Evolutionary conservation across 2,329 filamentous ascomycete genomes (phyloP), one percentile per base, ranked within the genome.

Genomic region (Penicillium italicum): DNA sequence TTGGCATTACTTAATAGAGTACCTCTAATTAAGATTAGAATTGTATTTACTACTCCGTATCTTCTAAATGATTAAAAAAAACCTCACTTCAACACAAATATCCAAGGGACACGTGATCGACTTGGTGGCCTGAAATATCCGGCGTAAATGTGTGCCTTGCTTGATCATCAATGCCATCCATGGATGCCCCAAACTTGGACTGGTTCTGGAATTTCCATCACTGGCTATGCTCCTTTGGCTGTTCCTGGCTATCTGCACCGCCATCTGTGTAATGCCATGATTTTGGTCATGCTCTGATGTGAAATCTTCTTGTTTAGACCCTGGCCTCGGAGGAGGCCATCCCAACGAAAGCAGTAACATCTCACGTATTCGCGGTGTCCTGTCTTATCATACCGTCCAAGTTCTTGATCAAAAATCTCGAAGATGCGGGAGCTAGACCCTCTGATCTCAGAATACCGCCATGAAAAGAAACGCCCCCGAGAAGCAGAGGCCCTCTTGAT

Each of bases 401-500:
- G 1, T 12, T 12, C 18, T 48, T 42, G 4, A 31, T 42, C 12
- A 54, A 20, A 31, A 9, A 44, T 44, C n/a, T 26, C 46, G 61
- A 71, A 57, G 2, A 76, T 77, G 72, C 69, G 67, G 37, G 77
- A 80, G 64, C 58, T 76, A 40, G 79, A 83, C 53, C 69, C 80
- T 20, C 66, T 81, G 8, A 72, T 84, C 33, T 69, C 66, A 5
- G 75, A 78, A 63, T 84, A 81, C 61, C 77, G 81, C 42, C 80
- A 83, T 73, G 72, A 82, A n/a, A 77, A 78, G 43, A 71, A 74
- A 28, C 72, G 76, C 9, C 74, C 76, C 11, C 74, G 79, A 11
- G 77, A 80, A 59, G 70, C 74, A n/a, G 80, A 83, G 58, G 81
- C 80, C 11, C 68, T 82, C 4, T 68, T 83, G 34, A 84, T 83